Conservation (phyloP, 1,284 basidiomycete genomes). For the Amylostereum chailletii region DNA sequence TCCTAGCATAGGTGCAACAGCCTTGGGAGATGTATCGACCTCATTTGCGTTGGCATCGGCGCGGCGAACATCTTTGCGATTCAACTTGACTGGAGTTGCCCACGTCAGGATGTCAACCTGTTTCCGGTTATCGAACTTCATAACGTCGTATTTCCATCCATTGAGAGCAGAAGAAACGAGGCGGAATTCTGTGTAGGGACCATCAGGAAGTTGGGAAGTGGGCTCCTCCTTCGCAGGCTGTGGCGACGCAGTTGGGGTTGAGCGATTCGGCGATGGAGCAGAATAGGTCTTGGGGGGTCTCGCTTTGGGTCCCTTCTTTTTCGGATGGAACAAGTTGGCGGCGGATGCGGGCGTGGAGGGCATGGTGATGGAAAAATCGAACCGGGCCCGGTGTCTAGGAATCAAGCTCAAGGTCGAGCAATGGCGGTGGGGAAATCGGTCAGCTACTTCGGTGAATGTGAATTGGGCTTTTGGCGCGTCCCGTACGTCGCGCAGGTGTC, state of each 20-base stretch:
- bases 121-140: constrained; percentile 74
- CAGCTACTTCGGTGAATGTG: no score
- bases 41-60: constrained; percentile 33
- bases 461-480: no score
- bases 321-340: no score
- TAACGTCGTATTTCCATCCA: constrained; percentile 80
- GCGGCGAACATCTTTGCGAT: constrained; percentile 69
- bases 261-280: no score
- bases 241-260: constrained; percentile 12
- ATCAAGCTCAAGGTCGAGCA: no score
- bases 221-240: constrained; percentile 18
- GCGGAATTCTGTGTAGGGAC: constrained; percentile 59
- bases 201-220: constrained; percentile 30
- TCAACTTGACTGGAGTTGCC: constrained; percentile 71
- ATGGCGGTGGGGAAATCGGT: no score
- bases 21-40: constrained; percentile 29
- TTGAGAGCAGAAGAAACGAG: constrained; percentile 69
- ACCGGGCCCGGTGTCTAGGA: no score
- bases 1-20: constrained; percentile 64
- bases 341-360: no score
- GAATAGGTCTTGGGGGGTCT: no score
- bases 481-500: no score
- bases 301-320: no score
- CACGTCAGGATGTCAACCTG: constrained; percentile 56
- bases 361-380: no score